Percentiles rank a stretch among this genome's conserved stretches.
Conservation (phyloP, 495 filamentous ascomycete genomes). For the Niebla homalea region DNA sequence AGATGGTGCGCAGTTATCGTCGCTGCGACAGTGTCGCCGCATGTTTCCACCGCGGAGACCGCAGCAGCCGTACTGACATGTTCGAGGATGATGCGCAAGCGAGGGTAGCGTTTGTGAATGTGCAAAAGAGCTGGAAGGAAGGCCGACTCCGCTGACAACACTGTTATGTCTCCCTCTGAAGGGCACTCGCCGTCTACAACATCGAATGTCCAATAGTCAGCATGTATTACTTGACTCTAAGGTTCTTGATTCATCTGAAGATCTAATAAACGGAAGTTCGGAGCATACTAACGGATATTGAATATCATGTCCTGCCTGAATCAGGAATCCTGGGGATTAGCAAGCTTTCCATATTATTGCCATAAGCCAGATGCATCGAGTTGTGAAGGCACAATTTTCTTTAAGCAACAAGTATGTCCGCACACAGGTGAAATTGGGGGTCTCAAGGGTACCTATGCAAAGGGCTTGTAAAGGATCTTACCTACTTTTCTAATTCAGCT, state of each 20-base stretch:
- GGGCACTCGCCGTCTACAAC: not conserved
- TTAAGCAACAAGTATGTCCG: too few species aligned
- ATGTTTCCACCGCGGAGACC: constrained; percentile 59
- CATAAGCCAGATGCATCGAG: too few species aligned
- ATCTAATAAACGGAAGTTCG: too few species aligned
- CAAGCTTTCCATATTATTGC: too few species aligned
- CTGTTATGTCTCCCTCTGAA: not conserved
- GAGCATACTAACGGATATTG: too few species aligned
- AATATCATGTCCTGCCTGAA: too few species aligned
- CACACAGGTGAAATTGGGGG: constrained; percentile 30
- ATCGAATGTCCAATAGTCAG: constrained; percentile 27
- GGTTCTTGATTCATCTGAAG: too few species aligned
- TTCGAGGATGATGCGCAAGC: constrained; percentile 60
- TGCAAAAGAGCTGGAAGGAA: constrained; percentile 20
- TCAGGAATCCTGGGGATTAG: too few species aligned
- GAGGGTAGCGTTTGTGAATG: constrained; percentile 63
- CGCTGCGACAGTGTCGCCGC: constrained; percentile 60
- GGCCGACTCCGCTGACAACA: constrained; percentile 2
- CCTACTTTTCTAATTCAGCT: constrained; percentile 57
- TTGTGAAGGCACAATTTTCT: too few species aligned
- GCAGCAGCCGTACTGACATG: constrained; percentile 81
- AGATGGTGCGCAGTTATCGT: constrained; percentile 73
- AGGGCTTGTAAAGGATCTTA: too few species aligned
- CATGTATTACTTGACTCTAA: constrained; percentile 18
- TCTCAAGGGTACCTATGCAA: too few species aligned